These are phyloP conservation scores for Parachaetomium inaequale DNA, from an alignment of 495 filamentous ascomycete genomes.

Conservation along the genomic window DNA sequence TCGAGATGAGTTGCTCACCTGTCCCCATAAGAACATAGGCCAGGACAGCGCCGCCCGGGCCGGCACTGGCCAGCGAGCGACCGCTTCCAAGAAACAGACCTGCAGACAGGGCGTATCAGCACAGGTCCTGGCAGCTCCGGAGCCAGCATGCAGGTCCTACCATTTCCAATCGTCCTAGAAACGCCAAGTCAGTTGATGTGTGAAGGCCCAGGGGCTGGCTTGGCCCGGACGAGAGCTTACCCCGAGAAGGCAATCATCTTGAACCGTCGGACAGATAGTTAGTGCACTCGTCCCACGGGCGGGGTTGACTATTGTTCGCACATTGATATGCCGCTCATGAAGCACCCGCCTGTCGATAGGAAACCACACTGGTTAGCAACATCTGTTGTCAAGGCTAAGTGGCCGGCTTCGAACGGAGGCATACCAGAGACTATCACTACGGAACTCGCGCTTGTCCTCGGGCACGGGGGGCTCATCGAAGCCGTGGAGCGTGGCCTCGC, in stretches of 20 bases:
- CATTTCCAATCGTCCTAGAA: slow-evolving; percentile 36
- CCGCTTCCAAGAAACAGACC: slow-evolving; percentile 40
- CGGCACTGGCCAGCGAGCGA: slow-evolving; percentile 34
- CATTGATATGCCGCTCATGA: slow-evolving; percentile 39
- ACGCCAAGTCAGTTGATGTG: background rate
- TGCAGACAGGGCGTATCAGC: slow-evolving; percentile 1
- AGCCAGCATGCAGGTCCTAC: slow-evolving; percentile 10
- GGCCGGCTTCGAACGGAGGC: background rate
- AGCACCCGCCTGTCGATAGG: slow-evolving; percentile 30
- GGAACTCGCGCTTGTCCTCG: slow-evolving; percentile 28
- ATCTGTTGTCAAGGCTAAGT: background rate
- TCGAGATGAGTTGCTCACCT: background rate
- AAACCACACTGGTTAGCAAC: background rate
- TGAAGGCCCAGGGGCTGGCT: background rate
- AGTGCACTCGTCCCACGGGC: background rate
- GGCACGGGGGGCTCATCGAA: slow-evolving; percentile 29
- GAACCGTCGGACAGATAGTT: background rate
- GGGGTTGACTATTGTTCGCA: slow-evolving; percentile 13
- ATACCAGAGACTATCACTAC: slow-evolving; percentile 36
- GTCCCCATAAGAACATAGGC: slow-evolving; percentile 44
- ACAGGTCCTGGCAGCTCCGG: background rate
- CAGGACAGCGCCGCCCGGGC: slow-evolving; percentile 39
- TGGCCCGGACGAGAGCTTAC: slow-evolving; percentile 17
- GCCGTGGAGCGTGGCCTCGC: slow-evolving; percentile 29
- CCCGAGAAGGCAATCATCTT: slow-evolving; percentile 43